Base-by-base conservation (phyloP, 192 early-diverging fungal species). In the Coemansia sp. region DNA sequence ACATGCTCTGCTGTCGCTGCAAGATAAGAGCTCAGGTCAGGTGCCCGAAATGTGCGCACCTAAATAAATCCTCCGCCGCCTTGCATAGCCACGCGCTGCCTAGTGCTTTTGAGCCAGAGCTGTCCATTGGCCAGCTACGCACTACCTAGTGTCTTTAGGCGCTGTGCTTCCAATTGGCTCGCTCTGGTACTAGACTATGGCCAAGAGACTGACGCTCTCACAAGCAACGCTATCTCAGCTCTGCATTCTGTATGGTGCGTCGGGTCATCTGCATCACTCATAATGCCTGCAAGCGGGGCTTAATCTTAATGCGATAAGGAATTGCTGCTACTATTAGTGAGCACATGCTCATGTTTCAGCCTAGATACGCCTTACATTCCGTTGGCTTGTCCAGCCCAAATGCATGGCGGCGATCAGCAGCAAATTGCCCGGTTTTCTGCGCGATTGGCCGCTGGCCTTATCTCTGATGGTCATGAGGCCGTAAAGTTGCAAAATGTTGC, bases 21-120 rank as follows among this genome's bases (percentile, higher is more conserved):
- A 57, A 57, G 55, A 57, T 57, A 57, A 57, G 55, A 32, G 21
- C n/a, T 19, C 2, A 19, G 32, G 55, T 57, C 55, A 57, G 55
- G 55, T 57, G 55, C 29, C 17, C 55, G 10, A 49, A 57, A 57
- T 57, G 29, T 32, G 55, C 55, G 55, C 55, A 32, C 35, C 27
- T 32, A 57, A 57, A 19, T 27, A 57, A 57, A 21, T 49, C 19
- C 47, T 17, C 47, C 47, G 47, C 47, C 47, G 47, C 41, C 15
- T 43, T 43, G 41, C 41, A 43, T 43, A 43, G 41, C 37, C 37
- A 38, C 37, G 37, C 37, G 37, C 37, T 38, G 6, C 37, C 9
- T 9, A 38, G 37, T 38, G 37, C 37, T 38, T 21, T 21, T 21
- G 19, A 21, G 0, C 19, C 5, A 32, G 4, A 5, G 32, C 32